Evolutionary conservation across 2,329 filamentous ascomycete species (phyloP), one percentile per base, ranked within the genome.

Genomic region (Tolypocladium album): DNA sequence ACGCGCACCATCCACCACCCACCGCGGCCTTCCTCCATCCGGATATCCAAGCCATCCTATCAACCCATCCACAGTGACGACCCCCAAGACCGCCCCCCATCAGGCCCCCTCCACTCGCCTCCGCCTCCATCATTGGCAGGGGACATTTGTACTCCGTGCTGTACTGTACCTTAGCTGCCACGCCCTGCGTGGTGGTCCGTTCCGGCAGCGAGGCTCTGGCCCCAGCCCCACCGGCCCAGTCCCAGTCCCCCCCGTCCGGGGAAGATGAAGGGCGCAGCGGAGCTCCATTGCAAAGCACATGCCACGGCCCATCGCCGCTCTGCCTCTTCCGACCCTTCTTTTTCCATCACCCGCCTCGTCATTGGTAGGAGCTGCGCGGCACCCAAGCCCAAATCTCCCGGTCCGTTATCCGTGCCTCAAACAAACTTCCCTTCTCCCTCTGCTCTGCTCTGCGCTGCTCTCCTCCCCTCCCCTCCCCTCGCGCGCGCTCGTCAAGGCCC

Each of bases 351-450:
- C 53, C 55, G 43, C 42, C 56, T 60, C 60, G 40, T 43, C 60
- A 60, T 59, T 63, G 60, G 58, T 58, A 61, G 60, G 45, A 39
- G 42, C 55, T 17, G 34, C 57, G 40, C 17, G 55, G 20, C 39
- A 22, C 24, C 39, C 7, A 36, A 24, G 39, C 40, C 31, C 31
- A 42, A 57, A 27, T 22, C 50, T 36, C 31, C 15, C 17, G n/a
- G 15, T n/a, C 43, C 13, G 24, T n/a, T 24, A 52, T 17, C 40
- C 20, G 20, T 45, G 8, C 43, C 12, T 27, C 31, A 3, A 24
- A n/a, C n/a, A n/a, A 34, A 59, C 64, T 67, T 57, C 58, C 42
- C 8, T 43, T 55, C 61, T 57, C 56, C 60, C 43, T 58, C 60
- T 59, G 60, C n/a, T 45, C 5, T 8, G n/a, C n/a, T 47, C 11